phyloP scores from a whole-genome alignment of 805 yeast genomes.

The Candida khao-thaluensis region DNA sequence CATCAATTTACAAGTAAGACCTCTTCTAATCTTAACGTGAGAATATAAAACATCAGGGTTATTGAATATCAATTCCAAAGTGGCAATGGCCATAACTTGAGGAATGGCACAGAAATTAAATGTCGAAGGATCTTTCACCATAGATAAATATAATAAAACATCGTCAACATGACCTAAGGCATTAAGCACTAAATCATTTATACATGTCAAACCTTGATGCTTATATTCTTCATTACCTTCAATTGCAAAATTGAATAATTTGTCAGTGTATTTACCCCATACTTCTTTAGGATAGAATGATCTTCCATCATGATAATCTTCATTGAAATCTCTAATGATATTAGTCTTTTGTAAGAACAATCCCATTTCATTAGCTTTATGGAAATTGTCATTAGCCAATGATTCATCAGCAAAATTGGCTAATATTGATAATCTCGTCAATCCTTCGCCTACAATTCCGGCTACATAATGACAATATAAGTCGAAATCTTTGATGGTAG shows the following conservation, averaged over 20 bases:
- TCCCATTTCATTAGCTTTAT: slow-evolving; percentile 84
- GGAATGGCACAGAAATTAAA: slow-evolving; percentile 97
- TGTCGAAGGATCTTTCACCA: slow-evolving; percentile 74
- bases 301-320: slow-evolving; percentile 88
- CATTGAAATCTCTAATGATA: slow-evolving; percentile 91
- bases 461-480: slow-evolving; percentile 96
- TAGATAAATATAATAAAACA: slow-evolving; percentile 70
- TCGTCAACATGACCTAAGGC: slow-evolving; percentile 77
- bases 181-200: slow-evolving; percentile 76
- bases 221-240: slow-evolving; percentile 38
- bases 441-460: slow-evolving; percentile 95
- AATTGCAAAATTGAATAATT: slow-evolving; percentile 54
- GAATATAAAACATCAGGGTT: slow-evolving; percentile 69
- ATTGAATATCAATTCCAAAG: slow-evolving; percentile 80
- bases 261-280: slow-evolving; percentile 78
- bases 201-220: slow-evolving; percentile 67
- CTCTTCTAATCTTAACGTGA: slow-evolving; percentile 87
- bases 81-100: slow-evolving; percentile 98
- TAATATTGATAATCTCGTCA: slow-evolving; percentile 75
- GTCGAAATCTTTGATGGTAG: slow-evolving; percentile 78
- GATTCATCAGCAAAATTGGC: slow-evolving; percentile 65
- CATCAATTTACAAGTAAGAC: slow-evolving; percentile 77
- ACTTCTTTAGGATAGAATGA: slow-evolving; percentile 95
- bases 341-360: slow-evolving; percentile 92
- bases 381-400: slow-evolving; percentile 50